Percentiles rank a stretch among this genome's conserved stretches.
phyloP scores from a whole-genome alignment of 1,139 yeast genomes.

The Magnusiomyces magnusii region DNA sequence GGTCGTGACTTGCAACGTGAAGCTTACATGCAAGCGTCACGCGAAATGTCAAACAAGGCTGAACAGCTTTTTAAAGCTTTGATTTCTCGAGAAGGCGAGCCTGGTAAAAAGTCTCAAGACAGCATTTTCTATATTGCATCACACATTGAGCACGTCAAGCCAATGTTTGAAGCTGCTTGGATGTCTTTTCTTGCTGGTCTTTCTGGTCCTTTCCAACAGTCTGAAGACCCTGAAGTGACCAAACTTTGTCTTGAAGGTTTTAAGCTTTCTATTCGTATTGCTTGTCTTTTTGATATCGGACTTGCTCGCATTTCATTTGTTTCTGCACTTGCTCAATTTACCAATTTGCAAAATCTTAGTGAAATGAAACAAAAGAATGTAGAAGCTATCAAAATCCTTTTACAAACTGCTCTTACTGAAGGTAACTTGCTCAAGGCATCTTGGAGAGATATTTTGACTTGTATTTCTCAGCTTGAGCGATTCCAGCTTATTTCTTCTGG shows the following conservation, averaged over 20 bases:
- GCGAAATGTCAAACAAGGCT: slow-evolving; percentile 83
- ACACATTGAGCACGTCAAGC: slow-evolving; percentile 82
- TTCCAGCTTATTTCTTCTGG: slow-evolving; percentile 86
- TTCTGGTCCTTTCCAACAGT: slow-evolving; percentile 87
- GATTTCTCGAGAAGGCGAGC: slow-evolving; percentile 42
- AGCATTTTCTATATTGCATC: slow-evolving; percentile 52
- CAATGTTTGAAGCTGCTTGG: slow-evolving; percentile 93
- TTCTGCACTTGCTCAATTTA: slow-evolving; percentile 82
- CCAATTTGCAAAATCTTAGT: slow-evolving; percentile 68
- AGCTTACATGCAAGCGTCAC: slow-evolving; percentile 87
- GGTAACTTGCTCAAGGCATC: slow-evolving; percentile 65
- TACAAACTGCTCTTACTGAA: slow-evolving; percentile 71
- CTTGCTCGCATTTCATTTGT: slow-evolving; percentile 85
- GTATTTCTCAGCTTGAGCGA: slow-evolving; percentile 86
- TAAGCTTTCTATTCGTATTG: slow-evolving; percentile 68
- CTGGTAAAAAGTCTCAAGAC: slow-evolving; percentile 25
- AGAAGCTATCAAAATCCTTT: slow-evolving; percentile 64
- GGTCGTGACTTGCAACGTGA: slow-evolving; percentile 72
- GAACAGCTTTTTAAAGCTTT: slow-evolving; percentile 73
- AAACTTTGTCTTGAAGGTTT: slow-evolving; percentile 75
- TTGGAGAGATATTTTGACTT: slow-evolving; percentile 78
- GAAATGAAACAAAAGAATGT: slow-evolving; percentile 77
- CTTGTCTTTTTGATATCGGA: slow-evolving; percentile 77
- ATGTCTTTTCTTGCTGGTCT: slow-evolving; percentile 94
- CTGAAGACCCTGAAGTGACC: slow-evolving; percentile 71